Conservation (phyloP, 2,329 filamentous ascomycete species). For the Hypoxylon sp. region DNA sequence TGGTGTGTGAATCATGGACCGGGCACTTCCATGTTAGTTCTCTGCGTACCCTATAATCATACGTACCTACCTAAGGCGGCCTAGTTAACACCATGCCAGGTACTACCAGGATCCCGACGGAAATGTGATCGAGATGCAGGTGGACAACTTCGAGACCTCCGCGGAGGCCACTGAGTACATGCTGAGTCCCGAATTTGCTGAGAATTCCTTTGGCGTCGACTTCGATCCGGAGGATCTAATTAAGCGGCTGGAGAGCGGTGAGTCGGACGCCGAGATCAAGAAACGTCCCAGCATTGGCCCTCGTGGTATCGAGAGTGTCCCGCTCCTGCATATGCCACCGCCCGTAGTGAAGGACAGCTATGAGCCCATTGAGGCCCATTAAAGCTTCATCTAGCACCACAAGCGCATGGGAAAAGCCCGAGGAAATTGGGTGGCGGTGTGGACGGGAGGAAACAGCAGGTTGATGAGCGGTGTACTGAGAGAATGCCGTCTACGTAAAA, state of each 20-base stretch:
- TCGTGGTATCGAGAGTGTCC: conserved; percentile 36
- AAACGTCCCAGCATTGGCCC: conserved; percentile 49
- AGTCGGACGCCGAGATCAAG: conserved; percentile 48
- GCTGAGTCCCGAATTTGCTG: conserved; percentile 53
- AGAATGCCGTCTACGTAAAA: neutral
- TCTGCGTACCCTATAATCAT: neutral
- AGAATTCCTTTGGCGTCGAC: conserved; percentile 62
- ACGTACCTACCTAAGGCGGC: too few species aligned
- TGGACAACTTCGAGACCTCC: conserved; percentile 59
- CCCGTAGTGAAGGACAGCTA: conserved; percentile 43
- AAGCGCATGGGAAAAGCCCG: neutral
- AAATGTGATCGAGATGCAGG: conserved; percentile 63
- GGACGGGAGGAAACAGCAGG: neutral
- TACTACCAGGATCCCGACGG: conserved; percentile 66
- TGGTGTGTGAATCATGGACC: conserved; percentile 65
- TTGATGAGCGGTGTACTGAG: neutral
- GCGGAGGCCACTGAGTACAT: conserved; percentile 60
- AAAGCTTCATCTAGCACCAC: conserved; percentile 2
- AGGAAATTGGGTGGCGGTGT: conserved; percentile 1
- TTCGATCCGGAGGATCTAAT: conserved; percentile 62
- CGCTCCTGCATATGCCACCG: conserved; percentile 29
- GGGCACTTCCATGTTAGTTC: conserved; percentile 52
- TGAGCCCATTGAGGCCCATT: conserved; percentile 28
- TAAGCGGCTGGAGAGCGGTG: conserved; percentile 46
- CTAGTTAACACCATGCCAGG: conserved; percentile 51